Evolutionary conservation across 1,284 basidiomycete species (phyloP), one percentile per base, ranked within the genome.

Genomic region (Rhodotorula mucilaginosa): DNA sequence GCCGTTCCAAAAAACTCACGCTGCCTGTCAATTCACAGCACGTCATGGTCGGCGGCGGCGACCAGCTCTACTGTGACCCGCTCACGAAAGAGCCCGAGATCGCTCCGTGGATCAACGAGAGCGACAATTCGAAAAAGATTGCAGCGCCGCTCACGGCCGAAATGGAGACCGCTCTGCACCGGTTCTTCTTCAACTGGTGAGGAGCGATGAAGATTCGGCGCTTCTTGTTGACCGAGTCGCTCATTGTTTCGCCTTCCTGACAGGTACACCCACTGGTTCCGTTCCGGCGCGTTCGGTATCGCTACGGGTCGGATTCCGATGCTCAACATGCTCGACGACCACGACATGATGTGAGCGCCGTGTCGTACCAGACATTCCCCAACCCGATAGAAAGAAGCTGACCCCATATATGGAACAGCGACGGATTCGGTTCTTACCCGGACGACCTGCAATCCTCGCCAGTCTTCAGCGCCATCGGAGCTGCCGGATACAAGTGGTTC

Each of bases 261-360:
- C 31, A 62, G 64, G 65, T 71, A 68, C 63, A 62, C 67, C 34
- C 52, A 58, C 5, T 72, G 70, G 70, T 72, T 72, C 70, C 59
- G 70, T 4, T 58, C 64, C 5, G 95, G 95, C 13, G 93, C 93
- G 0, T 99, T 98, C 81, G 92, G 92, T 1, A 85, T 90, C 67
- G 93, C 95, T 7, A 97, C 97, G 80, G 88, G 91, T 68, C 89
- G 82, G 15, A 84, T 87, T 52, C 86, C 94, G 19, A 97, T 97
- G 95, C 68, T 82, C 68, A 85, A 85, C 80, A 86, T 86, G 84
- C 81, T 86, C 34, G 86, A 87, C 76, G 86, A 87, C 74, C 87
- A 88, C 78, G 73, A 74, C 58, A 34, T 72, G 39, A 70, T 73
- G 58, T 59, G 48, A 51, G 39, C 7, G 1, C 19, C 10, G n/a